phyloP scores from a whole-genome alignment of 1,139 yeast genomes.

The Candida sp. region DNA sequence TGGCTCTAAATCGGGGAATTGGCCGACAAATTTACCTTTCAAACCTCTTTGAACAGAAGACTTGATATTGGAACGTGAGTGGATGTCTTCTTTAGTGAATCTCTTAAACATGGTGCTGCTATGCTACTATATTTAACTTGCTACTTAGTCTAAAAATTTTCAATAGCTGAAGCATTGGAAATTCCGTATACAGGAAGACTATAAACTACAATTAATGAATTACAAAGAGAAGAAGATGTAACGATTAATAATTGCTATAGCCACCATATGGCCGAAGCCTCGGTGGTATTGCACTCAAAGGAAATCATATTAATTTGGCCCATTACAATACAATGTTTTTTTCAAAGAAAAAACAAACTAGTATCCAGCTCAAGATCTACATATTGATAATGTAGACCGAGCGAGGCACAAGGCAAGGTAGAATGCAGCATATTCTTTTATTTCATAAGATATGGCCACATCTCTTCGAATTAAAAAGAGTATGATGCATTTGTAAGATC shows the following conservation, averaged over 20 bases:
- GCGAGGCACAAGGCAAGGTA: constrained; percentile 65
- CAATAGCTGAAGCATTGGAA: background rate
- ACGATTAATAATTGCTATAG: constrained; percentile 70
- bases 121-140: constrained; percentile 62
- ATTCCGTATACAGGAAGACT: background rate
- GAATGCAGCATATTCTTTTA: constrained; percentile 2
- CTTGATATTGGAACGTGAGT: constrained; percentile 87
- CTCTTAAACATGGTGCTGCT: constrained; percentile 56
- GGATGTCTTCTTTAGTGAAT: constrained; percentile 83
- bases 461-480: constrained; percentile 6
- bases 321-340: constrained; percentile 26
- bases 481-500: background rate
- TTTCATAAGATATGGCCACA: constrained; percentile 23
- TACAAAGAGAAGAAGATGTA: constrained; percentile 28
- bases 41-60: constrained; percentile 89
- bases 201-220: too few relatives aligned
- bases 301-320: constrained; percentile 60
- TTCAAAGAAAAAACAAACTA: constrained; percentile 2
- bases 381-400: constrained; percentile 40
- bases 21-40: constrained; percentile 66
- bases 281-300: constrained; percentile 79
- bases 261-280: constrained; percentile 50
- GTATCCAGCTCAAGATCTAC: constrained; percentile 61
- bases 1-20: constrained; percentile 70
- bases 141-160: background rate